These are phyloP conservation scores for Haplographium delicatum DNA, from an alignment of 495 filamentous ascomycete genomes.

Conservation along the genomic window DNA sequence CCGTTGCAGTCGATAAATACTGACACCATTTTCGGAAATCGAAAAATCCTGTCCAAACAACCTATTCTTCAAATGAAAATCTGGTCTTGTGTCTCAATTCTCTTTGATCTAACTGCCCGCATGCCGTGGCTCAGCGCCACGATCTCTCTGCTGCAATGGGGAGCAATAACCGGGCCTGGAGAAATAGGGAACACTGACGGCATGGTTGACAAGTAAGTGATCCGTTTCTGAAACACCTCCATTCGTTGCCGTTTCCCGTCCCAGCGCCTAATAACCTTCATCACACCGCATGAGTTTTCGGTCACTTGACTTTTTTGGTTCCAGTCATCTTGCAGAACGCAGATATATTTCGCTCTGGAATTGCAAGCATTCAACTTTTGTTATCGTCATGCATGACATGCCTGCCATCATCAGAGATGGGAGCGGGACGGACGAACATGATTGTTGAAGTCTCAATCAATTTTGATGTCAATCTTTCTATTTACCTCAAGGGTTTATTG, in stretches of 20 bases:
- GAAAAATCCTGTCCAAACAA: constrained; percentile 40
- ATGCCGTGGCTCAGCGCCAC: constrained; percentile 83
- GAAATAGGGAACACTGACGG: constrained; percentile 68
- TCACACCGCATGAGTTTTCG: constrained; percentile 54
- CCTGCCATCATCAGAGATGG: constrained; percentile 17
- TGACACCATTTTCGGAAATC: constrained; percentile 1
- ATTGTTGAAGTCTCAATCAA: not conserved
- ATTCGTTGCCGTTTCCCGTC: constrained; percentile 24
- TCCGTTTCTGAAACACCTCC: constrained; percentile 25
- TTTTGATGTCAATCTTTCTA: not conserved
- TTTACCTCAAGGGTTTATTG: not conserved
- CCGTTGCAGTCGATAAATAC: constrained; percentile 2
- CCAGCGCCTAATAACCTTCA: constrained; percentile 15
- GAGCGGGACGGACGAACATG: constrained; percentile 8
- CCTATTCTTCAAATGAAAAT: constrained; percentile 71
- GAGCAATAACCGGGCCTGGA: constrained; percentile 64
- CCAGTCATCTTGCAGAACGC: constrained; percentile 30
- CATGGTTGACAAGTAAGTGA: constrained; percentile 80
- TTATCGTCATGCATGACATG: constrained; percentile 25
- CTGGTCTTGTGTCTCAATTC: constrained; percentile 62
- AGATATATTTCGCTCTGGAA: constrained; percentile 14
- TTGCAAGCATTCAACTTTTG: constrained; percentile 5
- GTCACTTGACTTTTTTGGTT: constrained; percentile 57
- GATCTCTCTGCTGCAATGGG: constrained; percentile 67
- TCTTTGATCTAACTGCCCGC: constrained; percentile 64